Evolutionary conservation across 352 stramenopile genomes (phyloP), one percentile per base, ranked within the genome.

Genomic region (Phytophthora foliorum): DNA sequence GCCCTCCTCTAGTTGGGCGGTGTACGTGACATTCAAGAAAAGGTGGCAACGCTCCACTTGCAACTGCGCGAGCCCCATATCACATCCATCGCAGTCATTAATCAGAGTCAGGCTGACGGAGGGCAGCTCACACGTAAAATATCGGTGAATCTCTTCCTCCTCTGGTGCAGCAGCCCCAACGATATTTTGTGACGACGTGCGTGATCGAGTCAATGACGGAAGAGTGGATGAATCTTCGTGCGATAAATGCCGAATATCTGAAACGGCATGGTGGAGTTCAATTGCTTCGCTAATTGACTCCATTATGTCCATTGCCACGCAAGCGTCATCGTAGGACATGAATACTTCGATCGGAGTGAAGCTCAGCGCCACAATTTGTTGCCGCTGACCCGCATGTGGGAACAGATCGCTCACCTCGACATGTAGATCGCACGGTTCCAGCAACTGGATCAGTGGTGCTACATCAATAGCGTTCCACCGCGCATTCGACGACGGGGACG

Each of bases 31-130:
- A 57, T 96, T 96, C 51, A 94, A 45, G 41, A 95, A 95, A 10
- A 89, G 45, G 42, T 92, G 82, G 38, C 84, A 91, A 17, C 77
- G 80, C 63, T 90, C 80, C 24, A 93, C 81, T 32, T 90, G 79
- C 31, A 94, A 63, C 57, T 96, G 88, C 11, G 86, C 66, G 11
- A 96, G 82, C 2, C 87, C 87, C 86, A 96, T 96, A 67, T 96
- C 88, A 59, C 88, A 94, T 8, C 86, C 87, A 32, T 94, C 87
- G 58, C 88, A 94, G 66, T 96, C 88, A 42, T 96, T 96, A 55
- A 96, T 93, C 19, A 96, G 48, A 1, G 87, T 94, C 46, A 96
- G 57, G 25, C 73, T 77, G 63, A 95, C 82, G 5, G 81, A 84
- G 17, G 72, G 72, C 27, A 93, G 58, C 22, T 95, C 85, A 27